A percentile compares a stretch with the other conserved stretches of the same genome.
Evolutionary conservation across 192 early-diverging fungal species (phyloP).

Genomic region (Chytriomyces confervae): DNA sequence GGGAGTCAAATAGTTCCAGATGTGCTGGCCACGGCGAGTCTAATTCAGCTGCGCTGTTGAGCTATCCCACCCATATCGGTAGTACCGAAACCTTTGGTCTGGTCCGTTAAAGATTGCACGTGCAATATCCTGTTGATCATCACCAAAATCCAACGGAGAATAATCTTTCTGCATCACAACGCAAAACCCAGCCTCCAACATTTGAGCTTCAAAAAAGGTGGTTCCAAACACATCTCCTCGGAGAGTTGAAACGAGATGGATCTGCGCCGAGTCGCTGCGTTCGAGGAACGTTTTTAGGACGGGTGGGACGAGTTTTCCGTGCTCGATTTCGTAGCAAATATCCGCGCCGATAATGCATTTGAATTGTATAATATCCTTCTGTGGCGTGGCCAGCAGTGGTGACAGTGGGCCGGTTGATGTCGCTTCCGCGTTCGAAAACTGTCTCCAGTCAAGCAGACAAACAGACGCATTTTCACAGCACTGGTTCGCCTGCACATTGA

Average conservation of each 20-base stretch:
- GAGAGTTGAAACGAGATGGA: not conserved
- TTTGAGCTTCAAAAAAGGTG: not conserved
- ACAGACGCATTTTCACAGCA: not conserved
- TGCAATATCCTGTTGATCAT: not conserved
- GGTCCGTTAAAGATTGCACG: not conserved
- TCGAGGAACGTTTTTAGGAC: slow-evolving; percentile 1
- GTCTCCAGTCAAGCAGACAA: slow-evolving; percentile 9
- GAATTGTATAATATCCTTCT: not conserved
- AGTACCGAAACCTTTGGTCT: not conserved
- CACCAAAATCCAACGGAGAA: not conserved
- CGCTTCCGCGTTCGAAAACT: not conserved
- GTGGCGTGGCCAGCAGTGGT: not conserved
- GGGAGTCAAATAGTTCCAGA: no score
- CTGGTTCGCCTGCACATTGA: not conserved
- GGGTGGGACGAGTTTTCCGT: slow-evolving; percentile 11
- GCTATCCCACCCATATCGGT: not conserved
- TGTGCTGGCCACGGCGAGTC: no score
- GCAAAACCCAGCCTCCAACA: not conserved
- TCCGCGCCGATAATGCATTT: slow-evolving; percentile 17
- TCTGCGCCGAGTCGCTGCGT: not conserved
- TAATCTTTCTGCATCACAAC: not conserved
- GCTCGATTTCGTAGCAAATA: slow-evolving; percentile 21
- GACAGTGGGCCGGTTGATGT: not conserved
- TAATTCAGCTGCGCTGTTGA: no score
- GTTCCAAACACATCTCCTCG: slow-evolving; percentile 5